phyloP scores from a whole-genome alignment of 805 yeast species.

The Candida methanosorbosa region DNA sequence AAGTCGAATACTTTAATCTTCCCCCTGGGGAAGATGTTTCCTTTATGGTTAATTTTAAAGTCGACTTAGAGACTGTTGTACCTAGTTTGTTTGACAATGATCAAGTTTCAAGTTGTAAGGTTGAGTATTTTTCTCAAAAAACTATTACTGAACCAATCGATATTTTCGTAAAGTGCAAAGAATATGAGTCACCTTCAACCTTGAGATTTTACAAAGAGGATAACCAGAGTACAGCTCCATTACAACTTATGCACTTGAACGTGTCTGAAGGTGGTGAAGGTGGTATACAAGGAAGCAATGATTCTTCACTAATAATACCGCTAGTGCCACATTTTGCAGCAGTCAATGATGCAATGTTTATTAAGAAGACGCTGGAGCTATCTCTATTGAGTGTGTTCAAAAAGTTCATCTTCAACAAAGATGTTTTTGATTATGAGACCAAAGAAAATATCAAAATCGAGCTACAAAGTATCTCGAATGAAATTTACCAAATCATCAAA shows the following conservation, averaged over 20 bases:
- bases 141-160: background rate
- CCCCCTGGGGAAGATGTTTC: slow-evolving; percentile 13
- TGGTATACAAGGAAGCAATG: too few species aligned
- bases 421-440: slow-evolving; percentile 4
- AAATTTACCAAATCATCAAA: slow-evolving; percentile 17
- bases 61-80: slow-evolving; percentile 11
- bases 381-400: slow-evolving; percentile 16
- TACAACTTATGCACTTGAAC: too few species aligned
- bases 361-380: slow-evolving; percentile 28
- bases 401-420: slow-evolving; percentile 7
- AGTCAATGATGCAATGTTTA: slow-evolving; percentile 24
- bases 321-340: slow-evolving; percentile 17
- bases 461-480: too few species aligned
- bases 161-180: background rate
- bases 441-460: too few species aligned
- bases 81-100: background rate
- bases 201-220: too few species aligned
- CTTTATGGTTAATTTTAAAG: slow-evolving; percentile 14
- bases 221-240: too few species aligned
- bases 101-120: background rate
- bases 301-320: too few species aligned
- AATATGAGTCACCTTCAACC: background rate
- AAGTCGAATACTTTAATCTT: too few species aligned
- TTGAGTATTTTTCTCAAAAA: background rate
- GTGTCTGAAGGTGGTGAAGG: too few species aligned